A percentile compares a stretch with the other conserved stretches of the same genome.
These are phyloP conservation scores for Ilyonectria mors-panacis DNA, from an alignment of 2,329 filamentous ascomycete species.

Conservation along the genomic window DNA sequence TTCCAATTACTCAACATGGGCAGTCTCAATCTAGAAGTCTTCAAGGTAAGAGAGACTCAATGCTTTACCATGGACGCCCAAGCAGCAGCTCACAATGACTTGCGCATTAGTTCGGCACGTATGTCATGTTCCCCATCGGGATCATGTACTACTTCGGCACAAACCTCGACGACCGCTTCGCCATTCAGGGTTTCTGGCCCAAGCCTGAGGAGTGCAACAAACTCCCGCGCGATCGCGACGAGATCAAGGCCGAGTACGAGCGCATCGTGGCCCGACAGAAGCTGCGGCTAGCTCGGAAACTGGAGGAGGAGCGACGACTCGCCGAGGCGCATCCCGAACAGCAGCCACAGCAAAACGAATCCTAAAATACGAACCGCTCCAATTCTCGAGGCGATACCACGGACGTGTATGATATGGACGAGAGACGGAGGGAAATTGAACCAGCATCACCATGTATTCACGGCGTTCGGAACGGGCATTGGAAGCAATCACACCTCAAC, in stretches of 20 bases:
- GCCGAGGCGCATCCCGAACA: slow-evolving; percentile 46
- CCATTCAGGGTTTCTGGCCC: slow-evolving; percentile 94
- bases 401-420: slow-evolving; percentile 41
- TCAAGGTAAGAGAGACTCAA: slow-evolving; percentile 76
- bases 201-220: slow-evolving; percentile 82
- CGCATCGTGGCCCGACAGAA: slow-evolving; percentile 76
- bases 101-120: slow-evolving; percentile 87
- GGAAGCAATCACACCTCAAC: slow-evolving; percentile 38
- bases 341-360: slow-evolving; percentile 28
- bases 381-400: slow-evolving; percentile 22
- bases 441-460: slow-evolving; percentile 38
- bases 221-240: slow-evolving; percentile 83
- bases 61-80: not conserved
- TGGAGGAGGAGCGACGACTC: slow-evolving; percentile 53
- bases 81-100: slow-evolving; percentile 17
- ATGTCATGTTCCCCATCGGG: slow-evolving; percentile 98
- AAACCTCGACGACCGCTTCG: slow-evolving; percentile 94
- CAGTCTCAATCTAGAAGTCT: slow-evolving; percentile 92
- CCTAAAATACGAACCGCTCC: slow-evolving; percentile 27
- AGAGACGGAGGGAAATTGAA: slow-evolving; percentile 16
- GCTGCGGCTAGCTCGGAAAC: slow-evolving; percentile 77
- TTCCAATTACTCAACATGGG: slow-evolving; percentile 65
- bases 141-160: slow-evolving; percentile 99
- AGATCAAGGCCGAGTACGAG: slow-evolving; percentile 86
- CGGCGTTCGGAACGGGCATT: slow-evolving; percentile 45